These are phyloP conservation scores for Novymonas esmeraldas DNA, from an alignment of 208 protist genomes.

Conservation along the genomic window DNA sequence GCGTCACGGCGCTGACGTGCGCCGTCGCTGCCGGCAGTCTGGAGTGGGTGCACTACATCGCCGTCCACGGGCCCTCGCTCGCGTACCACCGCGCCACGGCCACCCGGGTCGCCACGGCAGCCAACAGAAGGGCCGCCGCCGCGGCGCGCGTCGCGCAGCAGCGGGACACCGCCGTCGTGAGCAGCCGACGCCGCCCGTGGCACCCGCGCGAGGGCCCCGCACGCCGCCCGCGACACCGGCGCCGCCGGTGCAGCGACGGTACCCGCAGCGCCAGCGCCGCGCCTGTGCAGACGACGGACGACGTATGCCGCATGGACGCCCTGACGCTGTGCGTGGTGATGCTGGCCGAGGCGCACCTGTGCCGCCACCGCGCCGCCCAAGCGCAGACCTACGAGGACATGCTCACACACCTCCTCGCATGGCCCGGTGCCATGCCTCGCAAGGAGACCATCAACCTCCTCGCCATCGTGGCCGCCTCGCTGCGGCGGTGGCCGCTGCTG, in stretches of 20 bases:
- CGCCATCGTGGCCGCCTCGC: conserved; percentile 43
- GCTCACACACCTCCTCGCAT: conserved; percentile 52
- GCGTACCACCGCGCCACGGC: conserved; percentile 55
- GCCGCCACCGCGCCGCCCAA: conserved; percentile 19
- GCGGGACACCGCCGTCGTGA: neutral
- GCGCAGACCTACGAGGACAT: conserved; percentile 43
- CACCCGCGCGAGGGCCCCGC: conserved; percentile 10
- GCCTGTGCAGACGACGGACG: conserved; percentile 21
- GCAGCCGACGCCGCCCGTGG: conserved; percentile 11
- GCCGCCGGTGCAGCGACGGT: conserved; percentile 34
- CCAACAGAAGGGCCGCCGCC: conserved; percentile 1
- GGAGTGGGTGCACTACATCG: conserved; percentile 72
- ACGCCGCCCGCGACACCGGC: conserved; percentile 33
- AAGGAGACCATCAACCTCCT: conserved; percentile 61
- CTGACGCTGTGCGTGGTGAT: conserved; percentile 52
- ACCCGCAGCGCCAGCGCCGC: conserved; percentile 1
- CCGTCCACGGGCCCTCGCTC: conserved; percentile 45
- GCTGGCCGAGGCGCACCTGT: conserved; percentile 39
- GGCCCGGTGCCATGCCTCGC: conserved; percentile 43
- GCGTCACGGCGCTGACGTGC: conserved; percentile 58
- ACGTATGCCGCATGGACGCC: conserved; percentile 46
- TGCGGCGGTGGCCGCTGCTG: conserved; percentile 61
- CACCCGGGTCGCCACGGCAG: conserved; percentile 18
- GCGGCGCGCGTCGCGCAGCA: neutral
- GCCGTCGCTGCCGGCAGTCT: conserved; percentile 61